Conservation (phyloP, 805 yeast species). For the Candida parachauliodes region DNA sequence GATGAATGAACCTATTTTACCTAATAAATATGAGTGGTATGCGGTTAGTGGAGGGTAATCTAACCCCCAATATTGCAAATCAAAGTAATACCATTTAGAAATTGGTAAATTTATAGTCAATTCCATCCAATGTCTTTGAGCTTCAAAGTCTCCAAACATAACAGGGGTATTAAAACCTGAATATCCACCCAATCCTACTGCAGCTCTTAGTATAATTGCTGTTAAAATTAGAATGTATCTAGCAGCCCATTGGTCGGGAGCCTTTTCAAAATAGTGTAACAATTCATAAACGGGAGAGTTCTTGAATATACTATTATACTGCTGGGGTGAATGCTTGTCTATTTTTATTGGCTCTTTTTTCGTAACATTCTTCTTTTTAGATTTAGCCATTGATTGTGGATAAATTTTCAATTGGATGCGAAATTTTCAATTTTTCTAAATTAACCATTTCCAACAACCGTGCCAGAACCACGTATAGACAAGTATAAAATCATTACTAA, state of each 20-base stretch:
- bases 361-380: slow-evolving; percentile 5
- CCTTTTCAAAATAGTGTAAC: slow-evolving; percentile 71
- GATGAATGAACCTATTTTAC: slow-evolving; percentile 63
- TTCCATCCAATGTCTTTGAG: slow-evolving; percentile 98
- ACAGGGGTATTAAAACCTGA: slow-evolving; percentile 75
- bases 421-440: no score
- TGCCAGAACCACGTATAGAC: no score
- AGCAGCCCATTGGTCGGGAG: slow-evolving; percentile 89
- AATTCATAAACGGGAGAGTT: slow-evolving; percentile 72
- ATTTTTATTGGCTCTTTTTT: not conserved
- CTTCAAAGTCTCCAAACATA: slow-evolving; percentile 93
- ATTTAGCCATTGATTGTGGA: slow-evolving; percentile 5
- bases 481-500: no score
- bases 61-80: slow-evolving; percentile 90
- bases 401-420: no score
- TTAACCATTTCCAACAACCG: no score
- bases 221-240: slow-evolving; percentile 69
- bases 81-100: slow-evolving; percentile 82
- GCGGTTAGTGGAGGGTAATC: slow-evolving; percentile 98
- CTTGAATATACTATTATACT: slow-evolving; percentile 8
- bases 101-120: slow-evolving; percentile 75
- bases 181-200: slow-evolving; percentile 84
- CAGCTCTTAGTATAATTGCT: slow-evolving; percentile 73
- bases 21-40: slow-evolving; percentile 79
- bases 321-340: not conserved